phyloP scores from a whole-genome alignment of 2,329 filamentous ascomycete species.

The Diplocarpon rosae region DNA sequence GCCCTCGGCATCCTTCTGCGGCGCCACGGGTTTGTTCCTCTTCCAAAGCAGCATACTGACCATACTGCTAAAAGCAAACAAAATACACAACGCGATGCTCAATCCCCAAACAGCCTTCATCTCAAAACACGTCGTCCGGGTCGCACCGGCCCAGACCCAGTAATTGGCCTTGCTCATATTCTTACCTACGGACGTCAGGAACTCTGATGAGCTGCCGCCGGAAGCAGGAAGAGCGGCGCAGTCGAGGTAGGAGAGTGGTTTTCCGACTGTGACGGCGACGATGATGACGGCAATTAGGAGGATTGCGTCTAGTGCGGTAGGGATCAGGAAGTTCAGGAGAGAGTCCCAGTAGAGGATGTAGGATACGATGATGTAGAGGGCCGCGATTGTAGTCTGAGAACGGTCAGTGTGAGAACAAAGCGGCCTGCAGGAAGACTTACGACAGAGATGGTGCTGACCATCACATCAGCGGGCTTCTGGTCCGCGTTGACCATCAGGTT shows the following conservation, averaged over 20 bases:
- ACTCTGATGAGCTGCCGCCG: constrained; percentile 32
- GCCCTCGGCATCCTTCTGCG: constrained; percentile 18
- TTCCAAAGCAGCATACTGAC: constrained; percentile 49
- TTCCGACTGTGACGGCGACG: constrained; percentile 65
- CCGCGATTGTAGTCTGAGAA: constrained; percentile 60
- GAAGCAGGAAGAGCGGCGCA: constrained; percentile 45
- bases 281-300: constrained; percentile 70
- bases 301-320: constrained; percentile 51
- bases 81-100: constrained; percentile 63
- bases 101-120: constrained; percentile 84
- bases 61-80: constrained; percentile 54
- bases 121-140: constrained; percentile 61
- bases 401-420: no score
- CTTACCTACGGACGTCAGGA: constrained; percentile 33
- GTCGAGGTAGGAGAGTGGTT: constrained; percentile 66
- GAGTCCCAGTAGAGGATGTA: constrained; percentile 73
- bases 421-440: constrained; percentile 39
- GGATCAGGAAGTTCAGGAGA: constrained; percentile 63
- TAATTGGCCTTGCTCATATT: constrained; percentile 34
- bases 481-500: constrained; percentile 58
- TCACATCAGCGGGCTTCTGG: constrained; percentile 55
- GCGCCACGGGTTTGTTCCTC: constrained; percentile 10
- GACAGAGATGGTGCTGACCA: constrained; percentile 69
- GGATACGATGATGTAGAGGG: constrained; percentile 68
- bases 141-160: constrained; percentile 39